Percentiles rank a stretch among this genome's conserved stretches.
These are phyloP conservation scores for Citrus mangshanensis DNA, from an alignment of 345 rosid species.

Conservation along the genomic window DNA sequence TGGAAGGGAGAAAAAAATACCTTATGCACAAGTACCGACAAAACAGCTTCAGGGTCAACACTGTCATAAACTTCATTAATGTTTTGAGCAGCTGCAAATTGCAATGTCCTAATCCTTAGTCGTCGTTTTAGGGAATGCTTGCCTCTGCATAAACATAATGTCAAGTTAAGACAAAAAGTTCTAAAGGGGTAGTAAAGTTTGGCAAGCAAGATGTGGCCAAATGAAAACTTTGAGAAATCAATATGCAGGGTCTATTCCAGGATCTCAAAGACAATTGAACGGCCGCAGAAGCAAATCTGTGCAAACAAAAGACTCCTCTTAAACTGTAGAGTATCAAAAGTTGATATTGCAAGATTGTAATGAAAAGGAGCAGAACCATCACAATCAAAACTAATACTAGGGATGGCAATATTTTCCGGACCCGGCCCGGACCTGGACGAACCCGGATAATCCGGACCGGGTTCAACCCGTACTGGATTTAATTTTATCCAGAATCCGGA, in stretches of 20 bases:
- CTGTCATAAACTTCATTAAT: slow-evolving; percentile 75
- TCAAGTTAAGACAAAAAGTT: slow-evolving; percentile 15
- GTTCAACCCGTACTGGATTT: too few relatives aligned
- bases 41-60: slow-evolving; percentile 84
- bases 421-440: too few relatives aligned
- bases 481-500: too few relatives aligned
- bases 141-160: slow-evolving; percentile 41
- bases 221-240: neutral
- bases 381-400: neutral
- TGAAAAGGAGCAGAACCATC: neutral
- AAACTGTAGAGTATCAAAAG: neutral
- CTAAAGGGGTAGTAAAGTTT: neutral
- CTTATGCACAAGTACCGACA: slow-evolving; percentile 91
- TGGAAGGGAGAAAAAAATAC: slow-evolving; percentile 30
- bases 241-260: neutral
- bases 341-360: neutral
- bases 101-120: slow-evolving; percentile 86
- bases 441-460: too few relatives aligned
- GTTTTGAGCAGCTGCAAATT: slow-evolving; percentile 69
- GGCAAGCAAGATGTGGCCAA: neutral
- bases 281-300: neutral
- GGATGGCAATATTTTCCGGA: too few relatives aligned
- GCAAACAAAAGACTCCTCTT: neutral
- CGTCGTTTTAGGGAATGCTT: slow-evolving; percentile 70
- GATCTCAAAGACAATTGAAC: neutral